Evolutionary conservation across 1,139 yeast species (phyloP), one percentile per base, ranked within the genome.

Genomic region (Taiozyma sp.): DNA sequence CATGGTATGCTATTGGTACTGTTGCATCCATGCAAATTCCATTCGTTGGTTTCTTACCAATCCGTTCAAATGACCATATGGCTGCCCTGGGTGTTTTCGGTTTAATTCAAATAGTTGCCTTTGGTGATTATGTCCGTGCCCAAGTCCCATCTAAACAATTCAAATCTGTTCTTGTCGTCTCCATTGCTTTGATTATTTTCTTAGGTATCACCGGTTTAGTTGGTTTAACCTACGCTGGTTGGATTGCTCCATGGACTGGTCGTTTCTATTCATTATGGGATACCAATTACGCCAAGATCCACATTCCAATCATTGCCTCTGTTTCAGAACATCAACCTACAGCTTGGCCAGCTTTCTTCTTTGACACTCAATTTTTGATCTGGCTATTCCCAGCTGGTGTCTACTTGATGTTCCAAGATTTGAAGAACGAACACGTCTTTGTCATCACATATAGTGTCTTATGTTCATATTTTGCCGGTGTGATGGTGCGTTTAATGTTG

Each of bases 241-340:
- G 87, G 71, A 93, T 95, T 70, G 98, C 99, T 45, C 99, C 99
- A 51, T 95, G 99, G 99, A 91, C 97, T 24, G 99, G 99, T 59
- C 87, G 99, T 71, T 95, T 95, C 76, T 95, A 95, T 73, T 92
- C 98, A 6, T 75, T 95, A 60, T 95, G 99, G 99, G 99, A 95
- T 69, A 93, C 99, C 5, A 87, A 81, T 67, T 95, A 95, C 65
- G 99, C 99, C 57, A 93, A 91, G 75, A 88, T 93, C 59, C 99
- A 95, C 69, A 95, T 95, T 64, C 99, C 99, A 49, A 95, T 95
- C 67, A 95, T 95, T 71, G 99, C 99, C 1, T 92, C 98, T 3
- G 99, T 95, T 48, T 89, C 97, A 14, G 99, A 95, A 73, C 99
- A 95, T 76, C 99, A 95, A 75, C 99, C 99, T 54, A 93, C 99